A percentile compares a stretch with the other conserved stretches of the same genome.
phyloP scores from a whole-genome alignment of 2,329 filamentous ascomycete genomes.

The Raffaelea ambrosiae region DNA sequence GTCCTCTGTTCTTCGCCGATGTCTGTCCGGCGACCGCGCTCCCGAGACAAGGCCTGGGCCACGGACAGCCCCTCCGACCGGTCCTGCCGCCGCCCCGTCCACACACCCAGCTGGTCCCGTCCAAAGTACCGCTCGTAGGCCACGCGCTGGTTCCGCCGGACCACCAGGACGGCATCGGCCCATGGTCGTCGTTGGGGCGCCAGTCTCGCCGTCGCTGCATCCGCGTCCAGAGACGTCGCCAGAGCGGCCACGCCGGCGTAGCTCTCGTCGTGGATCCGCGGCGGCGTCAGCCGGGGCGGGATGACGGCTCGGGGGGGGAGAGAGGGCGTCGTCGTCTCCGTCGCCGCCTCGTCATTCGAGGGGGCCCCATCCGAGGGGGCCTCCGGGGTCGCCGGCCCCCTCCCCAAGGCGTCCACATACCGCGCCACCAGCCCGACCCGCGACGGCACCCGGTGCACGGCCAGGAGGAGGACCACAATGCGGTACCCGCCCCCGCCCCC shows the following conservation, averaged over 20 bases:
- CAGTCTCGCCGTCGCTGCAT: slow-evolving; percentile 10
- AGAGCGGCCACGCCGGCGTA: slow-evolving; percentile 28
- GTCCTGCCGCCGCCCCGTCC: no score
- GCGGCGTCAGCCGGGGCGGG: slow-evolving; percentile 32
- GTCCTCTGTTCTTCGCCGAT: no score
- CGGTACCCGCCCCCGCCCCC: no score
- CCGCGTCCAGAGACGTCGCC: slow-evolving; percentile 27
- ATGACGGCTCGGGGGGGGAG: slow-evolving; percentile 11
- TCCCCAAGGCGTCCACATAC: slow-evolving; percentile 28
- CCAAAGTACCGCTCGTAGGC: slow-evolving; percentile 15
- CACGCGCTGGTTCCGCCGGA: slow-evolving; percentile 29
- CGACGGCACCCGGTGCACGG: slow-evolving; percentile 32
- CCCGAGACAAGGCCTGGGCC: no score
- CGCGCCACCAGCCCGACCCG: slow-evolving; percentile 32
- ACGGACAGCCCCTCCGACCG: no score
- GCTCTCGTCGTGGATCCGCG: slow-evolving; percentile 35
- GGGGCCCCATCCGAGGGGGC: background rate
- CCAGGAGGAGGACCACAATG: slow-evolving; percentile 32
- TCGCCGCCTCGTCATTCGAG: slow-evolving; percentile 22
- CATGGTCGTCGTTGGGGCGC: background rate
- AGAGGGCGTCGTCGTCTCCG: background rate
- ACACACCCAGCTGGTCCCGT: no score
- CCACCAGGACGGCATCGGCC: slow-evolving; percentile 20
- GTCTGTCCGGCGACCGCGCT: no score
- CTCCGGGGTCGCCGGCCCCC: no score